A percentile compares a stretch with the other conserved stretches of the same genome.
phyloP scores from a whole-genome alignment of 1,284 basidiomycete genomes.

The Puccinia horiana region DNA sequence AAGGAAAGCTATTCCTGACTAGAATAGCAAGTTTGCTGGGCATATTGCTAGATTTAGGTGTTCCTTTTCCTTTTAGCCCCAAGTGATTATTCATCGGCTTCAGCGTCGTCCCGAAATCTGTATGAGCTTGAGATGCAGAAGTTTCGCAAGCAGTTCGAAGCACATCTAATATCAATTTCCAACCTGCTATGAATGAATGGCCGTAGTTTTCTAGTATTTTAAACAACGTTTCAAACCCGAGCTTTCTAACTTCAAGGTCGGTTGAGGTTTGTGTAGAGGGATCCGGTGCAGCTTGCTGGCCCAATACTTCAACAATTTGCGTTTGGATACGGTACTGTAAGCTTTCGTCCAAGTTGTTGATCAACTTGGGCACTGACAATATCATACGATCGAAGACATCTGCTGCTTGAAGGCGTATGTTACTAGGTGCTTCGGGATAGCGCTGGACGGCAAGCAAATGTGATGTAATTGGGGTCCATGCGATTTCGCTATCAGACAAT shows the following conservation, averaged over 20 bases:
- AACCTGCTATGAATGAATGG: conserved; percentile 84
- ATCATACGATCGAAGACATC: conserved; percentile 80
- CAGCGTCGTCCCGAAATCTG: background rate
- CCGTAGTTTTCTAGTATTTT: conserved; percentile 85
- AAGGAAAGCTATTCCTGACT: conserved; percentile 88
- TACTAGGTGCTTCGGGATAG: conserved; percentile 69
- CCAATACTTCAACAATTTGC: conserved; percentile 77
- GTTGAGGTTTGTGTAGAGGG: conserved; percentile 58
- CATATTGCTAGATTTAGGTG: conserved; percentile 5
- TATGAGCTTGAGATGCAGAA: background rate
- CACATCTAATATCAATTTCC: conserved; percentile 90
- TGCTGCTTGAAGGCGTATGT: conserved; percentile 82
- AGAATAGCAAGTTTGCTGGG: conserved; percentile 58
- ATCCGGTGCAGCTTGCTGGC: conserved; percentile 71
- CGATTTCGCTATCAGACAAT: conserved; percentile 73
- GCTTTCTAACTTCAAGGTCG: conserved; percentile 72
- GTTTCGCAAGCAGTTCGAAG: conserved; percentile 69
- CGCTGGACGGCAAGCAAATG: conserved; percentile 77
- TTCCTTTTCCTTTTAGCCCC: conserved; percentile 15
- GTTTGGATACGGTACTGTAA: conserved; percentile 73
- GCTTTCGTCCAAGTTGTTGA: conserved; percentile 50
- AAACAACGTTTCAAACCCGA: conserved; percentile 84
- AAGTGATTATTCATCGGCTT: conserved; percentile 7
- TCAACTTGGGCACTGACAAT: conserved; percentile 67
- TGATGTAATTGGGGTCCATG: conserved; percentile 76